A percentile compares a stretch with the other conserved stretches of the same genome.
These are phyloP conservation scores for Kalanchoe fedtschenkoi DNA, from an alignment of 164 flowering plant genomes.

Conservation along the genomic window DNA sequence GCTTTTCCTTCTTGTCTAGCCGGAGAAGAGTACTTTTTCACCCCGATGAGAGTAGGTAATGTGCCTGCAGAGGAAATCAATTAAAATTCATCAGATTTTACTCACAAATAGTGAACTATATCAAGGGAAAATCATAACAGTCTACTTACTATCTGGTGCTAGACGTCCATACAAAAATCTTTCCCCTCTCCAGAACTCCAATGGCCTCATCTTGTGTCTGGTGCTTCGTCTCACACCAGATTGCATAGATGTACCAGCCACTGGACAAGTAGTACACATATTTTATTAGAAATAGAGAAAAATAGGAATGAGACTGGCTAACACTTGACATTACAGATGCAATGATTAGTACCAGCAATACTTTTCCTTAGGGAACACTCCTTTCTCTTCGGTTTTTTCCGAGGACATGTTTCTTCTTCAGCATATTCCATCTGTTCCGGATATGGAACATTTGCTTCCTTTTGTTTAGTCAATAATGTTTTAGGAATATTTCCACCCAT, in stretches of 20 bases:
- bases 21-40: slow-evolving; percentile 62
- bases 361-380: slow-evolving; percentile 35
- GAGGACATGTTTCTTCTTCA: slow-evolving; percentile 15
- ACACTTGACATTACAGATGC: too few species aligned
- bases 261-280: slow-evolving; percentile 20
- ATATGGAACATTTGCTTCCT: slow-evolving; percentile 12
- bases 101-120: neutral
- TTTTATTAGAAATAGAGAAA: neutral
- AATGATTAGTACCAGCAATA: slow-evolving; percentile 76
- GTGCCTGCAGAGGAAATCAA: neutral
- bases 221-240: slow-evolving; percentile 63
- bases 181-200: slow-evolving; percentile 86
- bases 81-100: neutral
- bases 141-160: slow-evolving; percentile 45
- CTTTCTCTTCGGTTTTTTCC: slow-evolving; percentile 16
- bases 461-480: slow-evolving; percentile 10
- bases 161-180: slow-evolving; percentile 60
- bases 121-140: neutral
- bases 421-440: slow-evolving; percentile 7
- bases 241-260: slow-evolving; percentile 43
- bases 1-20: slow-evolving; percentile 21
- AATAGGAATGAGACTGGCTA: neutral
- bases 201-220: slow-evolving; percentile 55
- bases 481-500: neutral
- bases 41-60: slow-evolving; percentile 12